A percentile compares a stretch with the other conserved stretches of the same genome.
Conservation (phyloP, 2,329 filamentous ascomycete species). For the Falciphora oryzae region DNA sequence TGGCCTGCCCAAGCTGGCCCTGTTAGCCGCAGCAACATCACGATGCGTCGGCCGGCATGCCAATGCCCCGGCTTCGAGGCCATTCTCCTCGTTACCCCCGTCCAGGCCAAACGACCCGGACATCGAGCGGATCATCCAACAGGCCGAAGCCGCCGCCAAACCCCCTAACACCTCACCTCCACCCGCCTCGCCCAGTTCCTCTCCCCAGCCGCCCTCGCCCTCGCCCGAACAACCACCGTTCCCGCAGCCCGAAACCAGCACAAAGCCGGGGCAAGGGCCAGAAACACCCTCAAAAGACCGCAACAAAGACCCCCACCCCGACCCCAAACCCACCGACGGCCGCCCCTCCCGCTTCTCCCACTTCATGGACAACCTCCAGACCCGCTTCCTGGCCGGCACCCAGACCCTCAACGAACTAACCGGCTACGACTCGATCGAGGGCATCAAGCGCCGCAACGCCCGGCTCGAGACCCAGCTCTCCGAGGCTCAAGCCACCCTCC, state of each 20-base stretch:
- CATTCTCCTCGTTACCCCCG: not conserved
- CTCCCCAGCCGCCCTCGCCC: no score
- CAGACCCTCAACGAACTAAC: slow-evolving; percentile 91
- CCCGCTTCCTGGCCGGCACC: slow-evolving; percentile 76
- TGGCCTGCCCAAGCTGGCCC: no score
- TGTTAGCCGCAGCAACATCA: no score
- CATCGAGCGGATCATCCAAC: not conserved
- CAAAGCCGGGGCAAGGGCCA: no score
- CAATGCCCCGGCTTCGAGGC: no score
- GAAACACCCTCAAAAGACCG: not conserved
- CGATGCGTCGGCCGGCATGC: not conserved
- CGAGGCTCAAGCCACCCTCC: slow-evolving; percentile 59
- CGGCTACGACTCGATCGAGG: slow-evolving; percentile 87
- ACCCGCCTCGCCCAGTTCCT: no score
- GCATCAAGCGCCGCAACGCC: slow-evolving; percentile 73
- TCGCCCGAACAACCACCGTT: no score
- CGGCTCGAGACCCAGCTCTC: slow-evolving; percentile 55
- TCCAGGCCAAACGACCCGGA: not conserved
- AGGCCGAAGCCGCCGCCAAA: not conserved
- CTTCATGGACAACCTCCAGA: slow-evolving; percentile 85
- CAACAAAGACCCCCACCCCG: not conserved
- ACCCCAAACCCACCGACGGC: not conserved
- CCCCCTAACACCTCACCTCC: not conserved
- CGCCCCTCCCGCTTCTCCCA: slow-evolving; percentile 45
- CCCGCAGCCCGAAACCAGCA: not conserved